A percentile compares a stretch with the other conserved stretches of the same genome.
phyloP scores from a whole-genome alignment of 1,139 yeast species.

The Candida glucosophila region DNA sequence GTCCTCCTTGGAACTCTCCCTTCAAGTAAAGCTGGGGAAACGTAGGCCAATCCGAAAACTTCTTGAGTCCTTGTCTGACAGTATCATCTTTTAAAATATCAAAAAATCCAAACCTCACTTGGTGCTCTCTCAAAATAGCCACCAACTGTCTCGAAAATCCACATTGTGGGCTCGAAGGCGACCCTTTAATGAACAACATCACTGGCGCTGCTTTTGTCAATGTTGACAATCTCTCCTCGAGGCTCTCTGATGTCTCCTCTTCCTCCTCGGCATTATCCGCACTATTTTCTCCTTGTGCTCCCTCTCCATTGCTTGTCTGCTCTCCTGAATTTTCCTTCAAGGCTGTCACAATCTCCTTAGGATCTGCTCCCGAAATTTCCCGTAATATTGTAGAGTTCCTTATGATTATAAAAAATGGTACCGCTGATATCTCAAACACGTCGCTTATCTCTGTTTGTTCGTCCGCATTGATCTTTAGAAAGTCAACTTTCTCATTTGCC shows the following conservation, averaged over 20 bases:
- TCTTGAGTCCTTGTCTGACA: constrained; percentile 87
- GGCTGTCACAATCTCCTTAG: constrained; percentile 76
- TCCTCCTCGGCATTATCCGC: constrained; percentile 5
- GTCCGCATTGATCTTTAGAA: constrained; percentile 83
- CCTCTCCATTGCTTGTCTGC: constrained; percentile 1
- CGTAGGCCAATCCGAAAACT: constrained; percentile 95
- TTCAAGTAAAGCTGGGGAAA: constrained; percentile 90
- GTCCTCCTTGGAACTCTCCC: constrained; percentile 95
- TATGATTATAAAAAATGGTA: constrained; percentile 84
- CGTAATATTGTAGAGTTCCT: constrained; percentile 76
- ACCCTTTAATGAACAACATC: constrained; percentile 98
- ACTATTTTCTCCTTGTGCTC: neutral
- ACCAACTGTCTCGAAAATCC: constrained; percentile 95
- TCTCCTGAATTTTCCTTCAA: constrained; percentile 46
- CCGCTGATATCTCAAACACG: constrained; percentile 88
- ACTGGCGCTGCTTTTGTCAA: constrained; percentile 92
- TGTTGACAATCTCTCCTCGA: constrained; percentile 69
- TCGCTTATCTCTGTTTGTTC: constrained; percentile 81
- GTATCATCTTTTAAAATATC: constrained; percentile 89
- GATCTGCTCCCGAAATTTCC: constrained; percentile 92
- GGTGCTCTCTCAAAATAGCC: constrained; percentile 85
- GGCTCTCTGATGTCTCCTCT: constrained; percentile 75
- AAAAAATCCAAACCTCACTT: constrained; percentile 90
- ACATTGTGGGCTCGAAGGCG: constrained; percentile 94
- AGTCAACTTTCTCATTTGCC: constrained; percentile 38